A percentile compares a stretch with the other conserved stretches of the same genome.
Conservation (phyloP, 164 flowering plant genomes). For the Umbilicus rupestris region DNA sequence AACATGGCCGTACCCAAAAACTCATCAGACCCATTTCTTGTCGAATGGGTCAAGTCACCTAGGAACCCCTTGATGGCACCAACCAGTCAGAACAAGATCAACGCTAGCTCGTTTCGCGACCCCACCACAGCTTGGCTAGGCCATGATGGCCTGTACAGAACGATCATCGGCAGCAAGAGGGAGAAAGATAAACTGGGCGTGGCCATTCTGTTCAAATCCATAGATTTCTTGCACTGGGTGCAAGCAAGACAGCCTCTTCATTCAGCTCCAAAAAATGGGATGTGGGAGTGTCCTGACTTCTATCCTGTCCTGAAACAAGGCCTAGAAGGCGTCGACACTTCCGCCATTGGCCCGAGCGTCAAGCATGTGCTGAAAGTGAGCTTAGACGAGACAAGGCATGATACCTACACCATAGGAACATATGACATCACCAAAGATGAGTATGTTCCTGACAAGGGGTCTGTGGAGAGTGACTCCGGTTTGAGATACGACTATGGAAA, state of each 20-base stretch:
- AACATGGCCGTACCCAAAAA: constrained; percentile 54
- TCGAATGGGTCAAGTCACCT: constrained; percentile 46
- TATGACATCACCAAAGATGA: constrained; percentile 23
- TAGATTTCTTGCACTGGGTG: constrained; percentile 44
- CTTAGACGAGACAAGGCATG: constrained; percentile 27
- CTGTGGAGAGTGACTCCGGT: constrained; percentile 13
- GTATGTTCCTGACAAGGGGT: constrained; percentile 28
- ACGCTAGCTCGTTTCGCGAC: constrained; percentile 54
- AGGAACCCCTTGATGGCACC: constrained; percentile 54
- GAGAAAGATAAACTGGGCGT: constrained; percentile 21
- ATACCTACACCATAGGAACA: constrained; percentile 34
- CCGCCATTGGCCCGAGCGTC: constrained; percentile 13
- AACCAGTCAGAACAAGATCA: constrained; percentile 22
- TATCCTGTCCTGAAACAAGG: constrained; percentile 33
- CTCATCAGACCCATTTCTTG: constrained; percentile 46
- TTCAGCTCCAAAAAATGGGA: constrained; percentile 30
- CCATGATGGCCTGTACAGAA: constrained; percentile 42
- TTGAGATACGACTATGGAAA: constrained; percentile 58
- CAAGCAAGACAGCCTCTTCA: constrained; percentile 32
- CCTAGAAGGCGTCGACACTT: constrained; percentile 34
- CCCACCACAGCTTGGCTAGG: constrained; percentile 71
- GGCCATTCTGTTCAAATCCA: constrained; percentile 45
- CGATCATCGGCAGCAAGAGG: constrained; percentile 43
- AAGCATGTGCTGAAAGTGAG: constrained; percentile 47
- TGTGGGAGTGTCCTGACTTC: constrained; percentile 86